A percentile compares a stretch with the other conserved stretches of the same genome.
Evolutionary conservation across 441 rosid genomes (phyloP).

Genomic region (Francoa sonchifolia): DNA sequence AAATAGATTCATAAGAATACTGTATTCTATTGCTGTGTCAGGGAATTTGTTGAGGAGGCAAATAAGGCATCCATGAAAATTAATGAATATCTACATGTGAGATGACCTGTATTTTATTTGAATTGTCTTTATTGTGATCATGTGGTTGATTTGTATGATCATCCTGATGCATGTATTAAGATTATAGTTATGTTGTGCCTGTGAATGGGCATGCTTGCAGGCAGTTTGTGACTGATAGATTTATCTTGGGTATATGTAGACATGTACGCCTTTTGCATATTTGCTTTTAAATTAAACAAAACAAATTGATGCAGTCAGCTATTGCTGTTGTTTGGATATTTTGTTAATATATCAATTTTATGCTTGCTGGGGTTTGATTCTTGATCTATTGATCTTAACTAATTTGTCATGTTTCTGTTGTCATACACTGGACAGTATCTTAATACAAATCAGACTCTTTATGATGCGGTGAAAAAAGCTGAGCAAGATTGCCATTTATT

Average conservation of each 20-base stretch:
- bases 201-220: too few relatives aligned
- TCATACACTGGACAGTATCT: conserved; percentile 51
- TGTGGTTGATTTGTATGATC: not conserved
- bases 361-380: not conserved
- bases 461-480: conserved; percentile 75
- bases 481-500: conserved; percentile 60
- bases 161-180: not conserved
- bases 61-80: conserved; percentile 70
- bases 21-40: conserved; percentile 13
- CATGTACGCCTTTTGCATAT: too few relatives aligned
- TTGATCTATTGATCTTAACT: conserved; percentile 2
- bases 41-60: conserved; percentile 91
- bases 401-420: conserved; percentile 6
- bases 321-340: not conserved
- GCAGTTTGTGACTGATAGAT: too few relatives aligned
- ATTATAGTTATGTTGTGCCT: not conserved
- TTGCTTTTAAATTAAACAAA: too few relatives aligned
- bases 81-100: conserved; percentile 97
- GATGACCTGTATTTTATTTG: conserved; percentile 54
- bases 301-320: not conserved
- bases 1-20: too few relatives aligned
- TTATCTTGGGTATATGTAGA: too few relatives aligned
- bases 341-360: not conserved
- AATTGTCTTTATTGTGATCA: conserved; percentile 11
- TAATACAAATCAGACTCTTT: conserved; percentile 65